Evolutionary conservation across 257 asterid species (phyloP).

Genomic region (Linderniella brevidens): DNA sequence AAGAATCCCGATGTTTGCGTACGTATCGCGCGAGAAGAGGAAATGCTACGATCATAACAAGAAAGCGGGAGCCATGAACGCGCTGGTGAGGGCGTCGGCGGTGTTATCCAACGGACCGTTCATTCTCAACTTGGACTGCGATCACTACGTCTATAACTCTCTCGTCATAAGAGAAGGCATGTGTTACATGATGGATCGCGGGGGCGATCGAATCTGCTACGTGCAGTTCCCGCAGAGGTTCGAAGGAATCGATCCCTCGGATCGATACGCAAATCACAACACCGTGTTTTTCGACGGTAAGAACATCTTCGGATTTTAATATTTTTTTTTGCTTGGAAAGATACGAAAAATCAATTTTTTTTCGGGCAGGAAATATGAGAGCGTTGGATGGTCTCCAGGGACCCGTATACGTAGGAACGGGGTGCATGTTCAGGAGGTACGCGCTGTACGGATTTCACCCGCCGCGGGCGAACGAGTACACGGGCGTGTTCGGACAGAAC

Average conservation of each 20-base stretch:
- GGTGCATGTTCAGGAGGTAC: conserved; percentile 80
- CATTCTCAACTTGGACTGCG: conserved; percentile 88
- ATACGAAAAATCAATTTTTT: conserved; percentile 87
- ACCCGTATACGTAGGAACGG: conserved; percentile 93
- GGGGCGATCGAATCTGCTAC: conserved; percentile 92
- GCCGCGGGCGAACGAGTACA: conserved; percentile 69
- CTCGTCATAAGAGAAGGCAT: conserved; percentile 72
- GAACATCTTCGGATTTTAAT: too few relatives aligned
- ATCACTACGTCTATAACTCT: conserved; percentile 77
- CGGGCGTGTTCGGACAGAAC: conserved; percentile 46
- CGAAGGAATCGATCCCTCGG: conserved; percentile 96
- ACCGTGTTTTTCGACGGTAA: conserved; percentile 93
- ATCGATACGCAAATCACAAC: conserved; percentile 89
- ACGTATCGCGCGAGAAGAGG: conserved; percentile 87
- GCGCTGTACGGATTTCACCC: conserved; percentile 81
- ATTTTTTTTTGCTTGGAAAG: conserved; percentile 32
- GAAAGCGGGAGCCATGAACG: conserved; percentile 99
- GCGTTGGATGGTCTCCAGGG: conserved; percentile 97
- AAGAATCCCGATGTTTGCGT: conserved; percentile 83
- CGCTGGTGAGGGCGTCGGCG: conserved; percentile 89
- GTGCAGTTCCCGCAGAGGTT: conserved; percentile 93
- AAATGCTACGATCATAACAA: conserved; percentile 81
- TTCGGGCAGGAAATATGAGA: conserved; percentile 96
- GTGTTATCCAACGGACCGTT: conserved; percentile 82
- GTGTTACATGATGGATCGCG: conserved; percentile 96